phyloP scores from a whole-genome alignment of 768 basidiomycete genomes.

The Amanita rimosa region DNA sequence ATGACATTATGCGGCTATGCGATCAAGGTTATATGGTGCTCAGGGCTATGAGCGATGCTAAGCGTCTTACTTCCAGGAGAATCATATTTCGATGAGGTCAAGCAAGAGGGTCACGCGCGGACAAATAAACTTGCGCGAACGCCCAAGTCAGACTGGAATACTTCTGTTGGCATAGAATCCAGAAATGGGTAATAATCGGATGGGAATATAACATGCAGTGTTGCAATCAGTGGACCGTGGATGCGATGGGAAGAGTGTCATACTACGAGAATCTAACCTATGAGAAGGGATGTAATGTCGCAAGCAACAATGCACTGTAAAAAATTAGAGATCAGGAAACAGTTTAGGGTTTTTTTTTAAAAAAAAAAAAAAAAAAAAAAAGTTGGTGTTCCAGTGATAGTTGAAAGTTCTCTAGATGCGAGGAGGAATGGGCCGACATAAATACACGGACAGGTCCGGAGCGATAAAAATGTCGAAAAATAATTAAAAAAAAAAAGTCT shows the following conservation, averaged over 20 bases:
- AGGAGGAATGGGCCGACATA: slow-evolving; percentile 2
- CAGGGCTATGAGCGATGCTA: not conserved
- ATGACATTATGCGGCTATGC: slow-evolving; percentile 82
- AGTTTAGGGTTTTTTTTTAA: not conserved
- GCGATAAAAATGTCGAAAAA: slow-evolving; percentile 1
- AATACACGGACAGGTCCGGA: slow-evolving; percentile 6
- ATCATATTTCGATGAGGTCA: slow-evolving; percentile 42
- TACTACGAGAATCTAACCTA: slow-evolving; percentile 1
- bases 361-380: too few relatives aligned
- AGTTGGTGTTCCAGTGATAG: not conserved
- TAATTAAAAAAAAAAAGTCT: slow-evolving; percentile 5
- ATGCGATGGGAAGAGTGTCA: not conserved
- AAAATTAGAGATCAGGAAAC: not conserved
- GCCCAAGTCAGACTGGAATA: not conserved
- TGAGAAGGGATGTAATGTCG: slow-evolving; percentile 6
- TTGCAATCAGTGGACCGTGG: not conserved
- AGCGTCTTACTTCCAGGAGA: slow-evolving; percentile 57
- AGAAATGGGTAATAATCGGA: slow-evolving; percentile 2
- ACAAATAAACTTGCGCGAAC: not conserved
- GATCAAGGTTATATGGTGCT: not conserved
- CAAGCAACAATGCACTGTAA: slow-evolving; percentile 1
- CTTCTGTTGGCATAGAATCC: not conserved
- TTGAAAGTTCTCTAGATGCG: slow-evolving; percentile 6
- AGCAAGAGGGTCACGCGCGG: not conserved
- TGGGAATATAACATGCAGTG: slow-evolving; percentile 2